Evolutionary conservation across 768 basidiomycete species (phyloP).

Genomic region (Lactarius evosmus): DNA sequence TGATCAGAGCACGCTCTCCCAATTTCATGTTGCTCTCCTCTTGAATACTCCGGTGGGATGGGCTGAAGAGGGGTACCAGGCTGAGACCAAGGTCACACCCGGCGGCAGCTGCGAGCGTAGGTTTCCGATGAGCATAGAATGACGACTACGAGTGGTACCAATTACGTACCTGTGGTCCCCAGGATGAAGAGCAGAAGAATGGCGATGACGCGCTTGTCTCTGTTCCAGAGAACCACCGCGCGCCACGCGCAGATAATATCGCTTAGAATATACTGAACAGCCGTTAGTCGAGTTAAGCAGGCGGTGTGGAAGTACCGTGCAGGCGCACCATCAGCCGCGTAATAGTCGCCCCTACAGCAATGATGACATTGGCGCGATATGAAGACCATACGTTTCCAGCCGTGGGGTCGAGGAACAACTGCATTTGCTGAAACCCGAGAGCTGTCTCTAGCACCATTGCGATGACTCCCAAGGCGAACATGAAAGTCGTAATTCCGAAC

Average conservation of each 20-base stretch:
- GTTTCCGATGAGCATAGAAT: neutral
- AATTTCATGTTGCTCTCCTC: neutral
- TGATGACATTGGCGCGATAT: neutral
- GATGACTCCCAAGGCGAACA: slow-evolving; percentile 17
- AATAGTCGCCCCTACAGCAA: slow-evolving; percentile 6
- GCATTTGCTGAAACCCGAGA: slow-evolving; percentile 15
- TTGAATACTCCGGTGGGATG: slow-evolving; percentile 11
- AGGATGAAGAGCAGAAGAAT: slow-evolving; percentile 18
- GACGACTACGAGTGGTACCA: too few relatives aligned
- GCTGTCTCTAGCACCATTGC: slow-evolving; percentile 15
- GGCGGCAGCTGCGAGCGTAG: slow-evolving; percentile 3
- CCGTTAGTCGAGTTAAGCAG: neutral
- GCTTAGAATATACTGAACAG: slow-evolving; percentile 17
- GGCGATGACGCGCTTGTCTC: slow-evolving; percentile 16
- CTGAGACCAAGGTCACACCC: slow-evolving; percentile 10
- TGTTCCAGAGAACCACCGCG: slow-evolving; percentile 21
- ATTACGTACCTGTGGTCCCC: slow-evolving; percentile 1
- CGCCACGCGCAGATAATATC: slow-evolving; percentile 24
- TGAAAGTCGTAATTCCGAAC: slow-evolving; percentile 21
- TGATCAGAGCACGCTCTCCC: slow-evolving; percentile 11
- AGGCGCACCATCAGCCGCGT: slow-evolving; percentile 14
- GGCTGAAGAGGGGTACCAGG: slow-evolving; percentile 8
- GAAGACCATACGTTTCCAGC: slow-evolving; percentile 15
- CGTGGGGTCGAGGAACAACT: slow-evolving; percentile 6
- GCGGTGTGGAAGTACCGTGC: neutral